Evolutionary conservation across 176 grass and related monocot genomes (phyloP).

Genomic region (Chloris gayana): DNA sequence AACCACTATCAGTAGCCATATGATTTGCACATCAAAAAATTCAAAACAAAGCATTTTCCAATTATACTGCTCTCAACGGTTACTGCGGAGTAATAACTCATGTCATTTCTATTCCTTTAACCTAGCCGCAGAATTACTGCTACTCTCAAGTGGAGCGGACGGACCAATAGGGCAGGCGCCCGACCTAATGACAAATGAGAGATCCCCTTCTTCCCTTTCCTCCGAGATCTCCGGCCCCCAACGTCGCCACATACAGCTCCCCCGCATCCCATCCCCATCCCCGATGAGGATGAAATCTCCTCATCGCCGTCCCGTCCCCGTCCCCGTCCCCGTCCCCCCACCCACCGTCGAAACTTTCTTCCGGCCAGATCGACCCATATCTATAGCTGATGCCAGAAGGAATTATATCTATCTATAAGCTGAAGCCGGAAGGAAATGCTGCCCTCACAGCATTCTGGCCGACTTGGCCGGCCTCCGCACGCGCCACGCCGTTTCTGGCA

Average conservation of each 20-base stretch:
- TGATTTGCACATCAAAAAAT: not conserved
- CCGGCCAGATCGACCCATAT: not conserved
- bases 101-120: not conserved
- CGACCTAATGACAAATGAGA: not conserved
- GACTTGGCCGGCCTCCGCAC: too few relatives aligned
- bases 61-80: not conserved
- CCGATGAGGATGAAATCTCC: too few relatives aligned
- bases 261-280: not conserved
- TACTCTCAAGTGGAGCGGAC: not conserved
- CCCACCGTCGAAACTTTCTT: not conserved
- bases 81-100: not conserved
- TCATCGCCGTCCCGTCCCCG: too few relatives aligned
- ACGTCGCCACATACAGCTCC: not conserved
- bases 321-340: too few relatives aligned
- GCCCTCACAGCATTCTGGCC: too few relatives aligned
- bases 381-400: too few relatives aligned
- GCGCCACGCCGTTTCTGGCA: too few relatives aligned
- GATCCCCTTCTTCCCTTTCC: not conserved
- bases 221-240: not conserved
- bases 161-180: not conserved
- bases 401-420: too few relatives aligned
- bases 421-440: too few relatives aligned
- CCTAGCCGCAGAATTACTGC: not conserved
- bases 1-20: not conserved
- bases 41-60: not conserved